phyloP scores from a whole-genome alignment of 306 rosid genomes.

The Medicago lupulina region DNA sequence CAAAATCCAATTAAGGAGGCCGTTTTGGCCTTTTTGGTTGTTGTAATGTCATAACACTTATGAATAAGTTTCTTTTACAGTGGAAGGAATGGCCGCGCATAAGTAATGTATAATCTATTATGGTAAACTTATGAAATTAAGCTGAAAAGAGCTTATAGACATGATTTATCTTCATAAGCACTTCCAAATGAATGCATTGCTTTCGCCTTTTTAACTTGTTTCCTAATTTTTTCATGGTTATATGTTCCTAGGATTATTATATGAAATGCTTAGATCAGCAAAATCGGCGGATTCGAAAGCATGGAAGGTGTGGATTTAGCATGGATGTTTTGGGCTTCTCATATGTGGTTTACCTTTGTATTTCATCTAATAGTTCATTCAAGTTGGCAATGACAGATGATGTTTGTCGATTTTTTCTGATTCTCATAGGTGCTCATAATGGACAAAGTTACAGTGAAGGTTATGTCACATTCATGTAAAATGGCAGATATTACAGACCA shows the following conservation, averaged over 20 bases:
- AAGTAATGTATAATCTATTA: conserved; percentile 4
- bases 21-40: background rate
- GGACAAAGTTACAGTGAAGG: conserved; percentile 96
- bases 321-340: background rate
- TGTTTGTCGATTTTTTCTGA: background rate
- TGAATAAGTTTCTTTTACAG: background rate
- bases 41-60: background rate
- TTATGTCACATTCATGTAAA: conserved; percentile 94
- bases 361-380: conserved; percentile 10
- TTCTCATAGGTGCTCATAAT: conserved; percentile 79
- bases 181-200: background rate
- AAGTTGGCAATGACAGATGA: background rate
- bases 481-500: conserved; percentile 99
- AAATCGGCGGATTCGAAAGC: conserved; percentile 76
- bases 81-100: background rate
- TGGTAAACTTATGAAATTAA: background rate
- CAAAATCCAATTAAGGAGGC: background rate
- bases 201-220: conserved; percentile 6
- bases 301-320: conserved; percentile 69
- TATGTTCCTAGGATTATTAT: conserved; percentile 60
- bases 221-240: conserved; percentile 21
- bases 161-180: background rate
- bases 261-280: conserved; percentile 90
- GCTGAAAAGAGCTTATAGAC: background rate
- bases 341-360: conserved; percentile 11